phyloP scores from a whole-genome alignment of 257 asterid species.

The Solanum paucissectum region DNA sequence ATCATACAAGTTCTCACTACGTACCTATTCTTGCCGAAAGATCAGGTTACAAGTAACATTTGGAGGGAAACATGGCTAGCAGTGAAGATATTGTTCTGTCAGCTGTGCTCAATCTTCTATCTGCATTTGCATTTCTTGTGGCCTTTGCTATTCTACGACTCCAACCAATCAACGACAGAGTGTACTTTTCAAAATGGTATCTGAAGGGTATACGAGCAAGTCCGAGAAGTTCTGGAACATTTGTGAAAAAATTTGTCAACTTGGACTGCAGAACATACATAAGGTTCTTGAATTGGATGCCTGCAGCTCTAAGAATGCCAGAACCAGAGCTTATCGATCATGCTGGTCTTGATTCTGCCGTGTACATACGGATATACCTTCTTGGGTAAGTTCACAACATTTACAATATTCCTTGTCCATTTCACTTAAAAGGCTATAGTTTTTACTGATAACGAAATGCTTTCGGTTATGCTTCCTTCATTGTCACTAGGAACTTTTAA shows the following conservation, averaged over 20 bases:
- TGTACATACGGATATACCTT: conserved; percentile 70
- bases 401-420: not conserved
- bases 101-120: conserved; percentile 61
- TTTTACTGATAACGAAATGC: not conserved
- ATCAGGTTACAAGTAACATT: not conserved
- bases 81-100: conserved; percentile 53
- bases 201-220: conserved; percentile 57
- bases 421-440: not conserved
- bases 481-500: not conserved
- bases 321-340: conserved; percentile 75
- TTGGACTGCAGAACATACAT: conserved; percentile 38
- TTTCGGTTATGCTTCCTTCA: not conserved
- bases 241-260: conserved; percentile 35
- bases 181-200: conserved; percentile 87
- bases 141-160: conserved; percentile 73
- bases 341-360: conserved; percentile 90
- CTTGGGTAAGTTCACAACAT: conserved; percentile 52
- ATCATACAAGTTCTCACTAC: not conserved
- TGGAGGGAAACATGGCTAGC: conserved; percentile 38
- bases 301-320: conserved; percentile 79
- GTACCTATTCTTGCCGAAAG: not conserved
- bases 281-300: conserved; percentile 84
- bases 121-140: conserved; percentile 66
- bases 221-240: conserved; percentile 39
- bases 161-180: conserved; percentile 66